phyloP scores from a whole-genome alignment of 768 basidiomycete species.

The Tephrocybe sp. region DNA sequence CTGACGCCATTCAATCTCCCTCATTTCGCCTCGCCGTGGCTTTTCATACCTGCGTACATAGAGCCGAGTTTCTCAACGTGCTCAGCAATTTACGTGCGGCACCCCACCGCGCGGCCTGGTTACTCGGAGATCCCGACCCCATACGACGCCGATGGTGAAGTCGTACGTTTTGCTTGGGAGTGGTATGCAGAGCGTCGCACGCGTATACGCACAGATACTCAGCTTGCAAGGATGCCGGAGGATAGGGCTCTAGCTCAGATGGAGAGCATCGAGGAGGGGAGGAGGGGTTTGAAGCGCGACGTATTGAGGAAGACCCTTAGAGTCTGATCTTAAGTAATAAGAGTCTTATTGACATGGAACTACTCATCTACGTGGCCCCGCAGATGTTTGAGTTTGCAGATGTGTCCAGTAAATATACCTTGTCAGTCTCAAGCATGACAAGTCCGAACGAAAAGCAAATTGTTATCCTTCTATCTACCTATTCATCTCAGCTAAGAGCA shows the following conservation, averaged over 20 bases:
- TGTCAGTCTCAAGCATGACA: no score
- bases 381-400: no score
- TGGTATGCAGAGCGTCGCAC: constrained; percentile 82
- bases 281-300: constrained; percentile 23
- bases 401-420: no score
- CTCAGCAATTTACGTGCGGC: constrained; percentile 89
- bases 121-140: constrained; percentile 96
- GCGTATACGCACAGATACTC: constrained; percentile 61
- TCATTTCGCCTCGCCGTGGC: constrained; percentile 81
- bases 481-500: no score
- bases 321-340: neutral
- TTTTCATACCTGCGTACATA: constrained; percentile 92
- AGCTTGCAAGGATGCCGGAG: constrained; percentile 64
- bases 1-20: constrained; percentile 86
- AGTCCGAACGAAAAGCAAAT: no score
- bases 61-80: constrained; percentile 86
- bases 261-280: constrained; percentile 28
- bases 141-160: constrained; percentile 93
- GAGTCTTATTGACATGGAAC: neutral
- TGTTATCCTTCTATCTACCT: no score
- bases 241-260: constrained; percentile 50
- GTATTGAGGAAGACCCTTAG: constrained; percentile 9
- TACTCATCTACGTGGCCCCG: neutral
- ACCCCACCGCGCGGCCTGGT: constrained; percentile 94
- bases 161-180: constrained; percentile 93